Base-by-base conservation (phyloP, 2,329 filamentous ascomycete genomes). In the Dissoconium aciculare region DNA sequence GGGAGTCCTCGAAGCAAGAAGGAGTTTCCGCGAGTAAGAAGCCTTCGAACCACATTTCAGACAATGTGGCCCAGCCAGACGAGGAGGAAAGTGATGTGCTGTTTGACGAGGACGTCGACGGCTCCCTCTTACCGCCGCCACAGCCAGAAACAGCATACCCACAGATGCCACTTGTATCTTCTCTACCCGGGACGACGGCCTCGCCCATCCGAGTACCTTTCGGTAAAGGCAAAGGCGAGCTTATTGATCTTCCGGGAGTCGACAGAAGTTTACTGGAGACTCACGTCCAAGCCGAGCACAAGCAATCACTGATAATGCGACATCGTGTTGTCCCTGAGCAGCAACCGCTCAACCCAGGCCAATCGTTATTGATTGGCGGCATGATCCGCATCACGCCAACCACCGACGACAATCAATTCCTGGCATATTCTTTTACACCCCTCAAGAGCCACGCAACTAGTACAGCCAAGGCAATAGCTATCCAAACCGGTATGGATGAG, bases 161-260 rank as follows among this genome's bases (percentile, higher is more conserved):
- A 4, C 62, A 72, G 11, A 85, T 95, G 69, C 87, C 87, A 1
- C 58, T 91, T 8, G 78, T 93, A 2, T 93, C 84, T 1, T 69
- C 80, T 4, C 65, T 94, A 3, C 82, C 89, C 0, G 89, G 91
- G 6, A 98, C 89, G 0, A 98, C 89, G 1, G 89, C 85, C 2
- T 92, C 84, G 0, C 89, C 89, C 0, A 95, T 98, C 43, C 77
- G 89, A 15, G 73, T 95, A 11, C 83, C 84, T 1, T 98, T 89
- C 50, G 85, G 85, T 27, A 73, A 72, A 36, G 78, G 80, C 14
- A 78, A 73, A 47, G 89, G 89, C 33, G 91, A 98, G 54, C 65
- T 98, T 17, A 82, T 98, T 45, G 89, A 98, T 51, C 66, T 98
- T 10, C 89, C 89, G 0, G 89, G 89, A 1, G 62, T 98, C 17